phyloP scores from a whole-genome alignment of 2,329 filamentous ascomycete species.

The Hymenoscyphus linearis region DNA sequence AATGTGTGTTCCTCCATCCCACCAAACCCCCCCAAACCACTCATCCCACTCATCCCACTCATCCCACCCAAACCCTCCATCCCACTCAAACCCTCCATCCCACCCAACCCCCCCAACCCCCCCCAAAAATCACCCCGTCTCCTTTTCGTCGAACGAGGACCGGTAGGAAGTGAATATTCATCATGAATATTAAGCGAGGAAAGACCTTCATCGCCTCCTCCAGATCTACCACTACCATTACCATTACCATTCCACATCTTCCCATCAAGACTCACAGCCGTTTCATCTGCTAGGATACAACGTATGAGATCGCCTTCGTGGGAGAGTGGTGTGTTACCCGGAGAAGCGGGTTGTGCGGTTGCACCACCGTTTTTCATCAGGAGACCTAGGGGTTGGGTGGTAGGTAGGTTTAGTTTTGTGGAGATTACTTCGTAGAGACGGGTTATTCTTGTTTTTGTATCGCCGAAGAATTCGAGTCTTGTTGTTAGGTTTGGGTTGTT shows the following conservation, averaged over 20 bases:
- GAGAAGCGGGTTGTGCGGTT: conserved; percentile 55
- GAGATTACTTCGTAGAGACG: conserved; percentile 76
- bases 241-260: conserved; percentile 28
- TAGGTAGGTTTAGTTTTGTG: conserved; percentile 68
- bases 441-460: conserved; percentile 63
- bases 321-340: conserved; percentile 63
- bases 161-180: too few relatives aligned
- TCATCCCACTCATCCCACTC: too few relatives aligned
- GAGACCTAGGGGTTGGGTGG: conserved; percentile 56
- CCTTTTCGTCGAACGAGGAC: conserved; percentile 11
- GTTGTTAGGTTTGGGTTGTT: too few relatives aligned
- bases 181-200: conserved; percentile 11
- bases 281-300: conserved; percentile 55
- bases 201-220: conserved; percentile 3
- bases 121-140: conserved; percentile 10
- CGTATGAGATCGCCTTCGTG: conserved; percentile 58
- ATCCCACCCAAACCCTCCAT: too few relatives aligned
- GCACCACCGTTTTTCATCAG: conserved; percentile 62
- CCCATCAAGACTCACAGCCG: conserved; percentile 55
- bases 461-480: conserved; percentile 68
- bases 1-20: conserved; percentile 19
- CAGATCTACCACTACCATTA: too few relatives aligned
- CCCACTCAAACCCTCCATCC: too few relatives aligned
- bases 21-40: too few relatives aligned
- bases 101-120: too few relatives aligned